A percentile compares a stretch with the other conserved stretches of the same genome.
Evolutionary conservation across 2,329 filamentous ascomycete species (phyloP).

Genomic region (Pestalotiopsis sp.): DNA sequence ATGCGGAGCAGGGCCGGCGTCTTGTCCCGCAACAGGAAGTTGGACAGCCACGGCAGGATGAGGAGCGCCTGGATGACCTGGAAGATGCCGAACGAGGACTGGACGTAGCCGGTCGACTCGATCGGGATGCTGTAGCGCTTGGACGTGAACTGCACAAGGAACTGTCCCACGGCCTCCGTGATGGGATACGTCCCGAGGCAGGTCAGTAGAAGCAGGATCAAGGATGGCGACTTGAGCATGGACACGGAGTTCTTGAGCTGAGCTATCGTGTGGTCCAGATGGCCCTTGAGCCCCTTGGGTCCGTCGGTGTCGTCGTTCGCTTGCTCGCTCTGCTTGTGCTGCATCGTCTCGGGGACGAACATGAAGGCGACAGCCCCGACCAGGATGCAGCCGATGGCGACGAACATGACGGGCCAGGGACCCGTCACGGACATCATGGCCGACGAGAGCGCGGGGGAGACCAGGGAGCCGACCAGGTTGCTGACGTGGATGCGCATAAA

Average conservation of each 20-base stretch:
- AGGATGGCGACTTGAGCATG: slow-evolving; percentile 16
- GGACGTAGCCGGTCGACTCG: slow-evolving; percentile 33
- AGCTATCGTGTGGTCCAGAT: not conserved
- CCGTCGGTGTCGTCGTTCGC: not conserved
- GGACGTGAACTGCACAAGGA: slow-evolving; percentile 33
- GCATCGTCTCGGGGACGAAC: slow-evolving; percentile 19
- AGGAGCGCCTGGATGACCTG: slow-evolving; percentile 29
- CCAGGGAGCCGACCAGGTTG: slow-evolving; percentile 34
- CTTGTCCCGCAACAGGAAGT: slow-evolving; percentile 21
- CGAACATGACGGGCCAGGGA: slow-evolving; percentile 27
- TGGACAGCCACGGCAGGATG: slow-evolving; percentile 29
- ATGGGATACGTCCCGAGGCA: slow-evolving; percentile 15
- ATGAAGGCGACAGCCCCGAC: slow-evolving; percentile 4
- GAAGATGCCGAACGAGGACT: slow-evolving; percentile 28
- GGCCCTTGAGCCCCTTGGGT: not conserved
- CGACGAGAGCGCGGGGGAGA: slow-evolving; percentile 38
- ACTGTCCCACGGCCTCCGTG: slow-evolving; percentile 10
- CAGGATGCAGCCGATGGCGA: slow-evolving; percentile 2
- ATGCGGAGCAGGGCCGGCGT: slow-evolving; percentile 21
- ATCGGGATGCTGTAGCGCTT: slow-evolving; percentile 32
- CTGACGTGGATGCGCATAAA: slow-evolving; percentile 36
- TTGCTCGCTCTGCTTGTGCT: slow-evolving; percentile 9
- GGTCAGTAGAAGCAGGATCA: slow-evolving; percentile 20
- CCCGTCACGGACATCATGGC: slow-evolving; percentile 35
- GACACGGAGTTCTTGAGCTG: slow-evolving; percentile 15